Percentiles rank a stretch among this genome's conserved stretches.
Evolutionary conservation across 225 moss, liverwort and hornwort species (phyloP).

Genomic region (Physcomitrellopsis africana): DNA sequence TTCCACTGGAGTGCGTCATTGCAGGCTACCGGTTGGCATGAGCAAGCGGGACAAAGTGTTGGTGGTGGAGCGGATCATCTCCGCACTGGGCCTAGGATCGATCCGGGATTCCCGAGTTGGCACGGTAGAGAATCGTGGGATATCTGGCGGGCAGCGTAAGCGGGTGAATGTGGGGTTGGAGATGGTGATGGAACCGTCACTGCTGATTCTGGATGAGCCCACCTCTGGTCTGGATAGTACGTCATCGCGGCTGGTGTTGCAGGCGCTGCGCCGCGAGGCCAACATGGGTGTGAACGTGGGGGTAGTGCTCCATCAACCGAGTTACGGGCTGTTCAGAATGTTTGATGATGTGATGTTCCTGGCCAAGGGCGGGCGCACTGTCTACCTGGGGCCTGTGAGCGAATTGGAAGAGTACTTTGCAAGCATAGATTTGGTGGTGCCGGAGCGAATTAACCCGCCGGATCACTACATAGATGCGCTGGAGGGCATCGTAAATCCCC

Average conservation of each 20-base stretch:
- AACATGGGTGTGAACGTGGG: slow-evolving; percentile 82
- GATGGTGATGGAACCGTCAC: slow-evolving; percentile 85
- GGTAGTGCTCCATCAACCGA: slow-evolving; percentile 87
- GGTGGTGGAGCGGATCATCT: slow-evolving; percentile 82
- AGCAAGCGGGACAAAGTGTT: slow-evolving; percentile 68
- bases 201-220: slow-evolving; percentile 83
- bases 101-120: slow-evolving; percentile 84
- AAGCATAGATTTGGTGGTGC: slow-evolving; percentile 58
- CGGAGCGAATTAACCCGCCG: slow-evolving; percentile 81
- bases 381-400: slow-evolving; percentile 70
- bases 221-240: slow-evolving; percentile 90
- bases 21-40: slow-evolving; percentile 72
- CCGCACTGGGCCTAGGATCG: slow-evolving; percentile 56
- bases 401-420: slow-evolving; percentile 76
- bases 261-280: slow-evolving; percentile 73
- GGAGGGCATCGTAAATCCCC: slow-evolving; percentile 57
- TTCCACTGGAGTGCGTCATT: background rate
- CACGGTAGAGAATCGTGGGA: slow-evolving; percentile 84
- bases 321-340: slow-evolving; percentile 82
- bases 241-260: slow-evolving; percentile 80
- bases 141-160: slow-evolving; percentile 89
- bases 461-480: slow-evolving; percentile 87
- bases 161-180: slow-evolving; percentile 89
- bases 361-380: slow-evolving; percentile 74
- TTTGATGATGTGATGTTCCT: slow-evolving; percentile 89